Percentiles rank a stretch among this genome's conserved stretches.
These are phyloP conservation scores for Aspergillus fumigatiaffinis DNA, from an alignment of 2,329 filamentous ascomycete species.

Conservation along the genomic window DNA sequence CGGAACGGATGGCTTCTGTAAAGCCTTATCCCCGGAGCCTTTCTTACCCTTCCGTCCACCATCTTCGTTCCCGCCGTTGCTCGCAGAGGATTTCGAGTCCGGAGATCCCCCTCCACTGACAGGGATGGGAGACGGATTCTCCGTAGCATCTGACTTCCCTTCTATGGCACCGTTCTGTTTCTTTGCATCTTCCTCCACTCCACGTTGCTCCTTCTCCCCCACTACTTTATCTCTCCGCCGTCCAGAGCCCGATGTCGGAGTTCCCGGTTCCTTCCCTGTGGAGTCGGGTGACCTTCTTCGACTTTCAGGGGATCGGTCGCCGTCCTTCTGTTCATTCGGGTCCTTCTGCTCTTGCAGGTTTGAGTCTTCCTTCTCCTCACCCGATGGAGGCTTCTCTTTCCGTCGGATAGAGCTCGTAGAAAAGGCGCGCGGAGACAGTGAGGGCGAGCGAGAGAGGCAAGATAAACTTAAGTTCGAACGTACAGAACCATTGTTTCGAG, in stretches of 20 bases:
- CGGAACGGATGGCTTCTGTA: slow-evolving; percentile 84
- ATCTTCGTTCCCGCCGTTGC: slow-evolving; percentile 52
- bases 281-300: slow-evolving; percentile 41
- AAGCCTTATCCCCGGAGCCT: slow-evolving; percentile 62
- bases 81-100: slow-evolving; percentile 52
- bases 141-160: slow-evolving; percentile 47
- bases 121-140: slow-evolving; percentile 44
- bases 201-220: slow-evolving; percentile 37
- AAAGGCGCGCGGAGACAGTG: slow-evolving; percentile 37
- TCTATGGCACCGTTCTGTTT: slow-evolving; percentile 36
- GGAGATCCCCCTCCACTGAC: slow-evolving; percentile 28
- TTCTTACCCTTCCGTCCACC: slow-evolving; percentile 70
- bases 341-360: slow-evolving; percentile 26
- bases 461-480: slow-evolving; percentile 24
- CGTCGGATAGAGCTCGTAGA: slow-evolving; percentile 46
- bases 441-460: slow-evolving; percentile 21
- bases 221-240: slow-evolving; percentile 40
- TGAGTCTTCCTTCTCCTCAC: slow-evolving; percentile 31
- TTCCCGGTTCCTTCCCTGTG: slow-evolving; percentile 29
- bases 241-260: slow-evolving; percentile 30
- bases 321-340: slow-evolving; percentile 30
- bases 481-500: slow-evolving; percentile 29
- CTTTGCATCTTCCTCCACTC: slow-evolving; percentile 38
- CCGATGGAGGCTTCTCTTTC: slow-evolving; percentile 55
- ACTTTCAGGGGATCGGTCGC: slow-evolving; percentile 44